Base-by-base conservation (phyloP, 106 monocot species). In the Gastrodia elata region DNA sequence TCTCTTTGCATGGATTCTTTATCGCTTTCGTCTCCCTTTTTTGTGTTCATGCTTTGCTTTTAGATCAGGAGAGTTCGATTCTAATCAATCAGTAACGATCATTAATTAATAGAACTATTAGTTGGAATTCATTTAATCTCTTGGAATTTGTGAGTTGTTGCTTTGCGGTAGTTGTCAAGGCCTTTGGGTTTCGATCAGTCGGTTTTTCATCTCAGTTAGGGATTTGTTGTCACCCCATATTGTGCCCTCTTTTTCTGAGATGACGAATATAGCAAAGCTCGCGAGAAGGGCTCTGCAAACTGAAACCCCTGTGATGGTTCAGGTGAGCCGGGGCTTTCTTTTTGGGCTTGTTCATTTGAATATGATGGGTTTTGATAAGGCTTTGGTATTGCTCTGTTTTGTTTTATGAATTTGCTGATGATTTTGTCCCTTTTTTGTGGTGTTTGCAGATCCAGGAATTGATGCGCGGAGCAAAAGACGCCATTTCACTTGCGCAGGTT, bases 401-500 rank as follows among this genome's bases (percentile, higher is more conserved):
- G 39, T 5, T 38, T 41, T 27, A 30, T 27, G 61, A 61, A 14
- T 48, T 49, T 44, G n/a, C 42, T 0, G 33, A 72, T 72, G 30
- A 1, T 48, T 71, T 44, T 32, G 8, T 44, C 26, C 1, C 15
- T 64, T 73, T 64, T 58, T 41, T 27, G 52, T 44, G 10, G 42
- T 64, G 25, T 56, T 28, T 78, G 16, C 82, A 99, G 98, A 91
- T 99, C 52, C 98, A 99, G 59, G 75, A 85, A 69, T 64, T 99
- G 73, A 77, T 91, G 20, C 88, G 89, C 6, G 85, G 80, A 68
- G 75, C 81, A 7, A 80, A 82, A 25, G 91, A 91, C 73, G 83
- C 77, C 15, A 82, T 89, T 55, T 99, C 98, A 36, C 79, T 99
- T 26, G 98, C 98, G 6, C 98, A 99, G 98, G 96, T 97, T 49